These are phyloP conservation scores for Condylostoma magnum DNA, from an alignment of 169 alveolate species.

Conservation along the genomic window DNA sequence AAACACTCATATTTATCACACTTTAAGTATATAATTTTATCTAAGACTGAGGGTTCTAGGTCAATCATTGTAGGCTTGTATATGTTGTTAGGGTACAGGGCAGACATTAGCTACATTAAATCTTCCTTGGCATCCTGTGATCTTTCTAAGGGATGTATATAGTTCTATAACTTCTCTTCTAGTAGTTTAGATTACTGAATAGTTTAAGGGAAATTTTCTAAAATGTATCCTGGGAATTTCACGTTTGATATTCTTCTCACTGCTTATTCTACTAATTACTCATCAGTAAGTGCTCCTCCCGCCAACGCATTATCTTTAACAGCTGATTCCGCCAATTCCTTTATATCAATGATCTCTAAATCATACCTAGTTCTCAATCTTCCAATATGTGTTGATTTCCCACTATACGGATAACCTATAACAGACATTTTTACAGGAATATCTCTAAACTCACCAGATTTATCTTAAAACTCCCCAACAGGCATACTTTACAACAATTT, in stretches of 20 bases:
- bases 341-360: conserved; percentile 5
- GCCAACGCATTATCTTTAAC: background rate
- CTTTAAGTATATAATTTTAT: background rate
- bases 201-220: conserved; percentile 23
- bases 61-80: background rate
- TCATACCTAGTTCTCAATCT: background rate
- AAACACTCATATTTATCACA: conserved; percentile 21
- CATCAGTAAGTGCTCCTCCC: conserved; percentile 14
- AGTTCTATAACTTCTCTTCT: conserved; percentile 1
- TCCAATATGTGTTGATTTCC: conserved; percentile 14
- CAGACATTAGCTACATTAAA: background rate
- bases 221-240: conserved; percentile 18
- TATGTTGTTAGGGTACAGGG: background rate
- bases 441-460: background rate
- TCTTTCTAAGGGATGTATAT: background rate
- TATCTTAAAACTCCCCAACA: background rate
- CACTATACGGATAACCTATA: conserved; percentile 23
- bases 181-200: background rate
- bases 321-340: conserved; percentile 1
- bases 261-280: background rate
- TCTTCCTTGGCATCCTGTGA: background rate
- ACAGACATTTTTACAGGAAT: conserved; percentile 15
- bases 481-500: background rate
- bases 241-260: background rate
- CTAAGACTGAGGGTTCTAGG: background rate